These are phyloP conservation scores for Chlamydomonas urium DNA, from an alignment of 139 green algal genomes.

Conservation along the genomic window DNA sequence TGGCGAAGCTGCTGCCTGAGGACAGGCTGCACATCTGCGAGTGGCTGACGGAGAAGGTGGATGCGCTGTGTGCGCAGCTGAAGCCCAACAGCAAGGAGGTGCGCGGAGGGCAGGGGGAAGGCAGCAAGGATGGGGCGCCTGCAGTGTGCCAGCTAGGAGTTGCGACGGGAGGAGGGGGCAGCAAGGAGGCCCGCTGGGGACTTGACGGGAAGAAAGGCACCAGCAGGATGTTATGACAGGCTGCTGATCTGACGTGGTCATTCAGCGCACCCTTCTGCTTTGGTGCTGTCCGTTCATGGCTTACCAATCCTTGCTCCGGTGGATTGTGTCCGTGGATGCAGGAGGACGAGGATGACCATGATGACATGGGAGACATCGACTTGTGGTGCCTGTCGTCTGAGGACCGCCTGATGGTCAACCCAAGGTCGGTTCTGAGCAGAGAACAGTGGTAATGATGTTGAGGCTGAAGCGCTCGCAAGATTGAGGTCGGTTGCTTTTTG, in stretches of 20 bases:
- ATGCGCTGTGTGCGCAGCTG: conserved; percentile 46
- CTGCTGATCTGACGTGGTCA: background rate
- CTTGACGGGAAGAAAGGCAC: no score
- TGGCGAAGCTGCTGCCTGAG: conserved; percentile 47
- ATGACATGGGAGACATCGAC: conserved; percentile 64
- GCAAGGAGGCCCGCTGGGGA: no score
- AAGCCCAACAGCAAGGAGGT: conserved; percentile 48
- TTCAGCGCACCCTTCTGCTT: background rate
- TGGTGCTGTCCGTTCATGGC: background rate
- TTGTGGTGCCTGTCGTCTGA: conserved; percentile 50
- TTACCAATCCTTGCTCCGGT: background rate
- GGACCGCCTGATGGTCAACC: conserved; percentile 41
- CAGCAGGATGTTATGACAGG: background rate
- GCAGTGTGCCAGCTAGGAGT: background rate
- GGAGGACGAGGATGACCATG: conserved; percentile 42
- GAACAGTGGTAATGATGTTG: no score
- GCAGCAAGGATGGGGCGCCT: background rate
- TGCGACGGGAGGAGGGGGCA: background rate
- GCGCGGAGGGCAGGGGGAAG: background rate
- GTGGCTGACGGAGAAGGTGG: conserved; percentile 61
- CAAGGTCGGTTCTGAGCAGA: no score
- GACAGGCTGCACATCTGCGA: conserved; percentile 48
- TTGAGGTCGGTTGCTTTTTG: no score
- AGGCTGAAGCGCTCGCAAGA: no score
- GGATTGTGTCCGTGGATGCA: background rate